Base-by-base conservation (phyloP, 345 rosid species). In the Adansonia digitata region DNA sequence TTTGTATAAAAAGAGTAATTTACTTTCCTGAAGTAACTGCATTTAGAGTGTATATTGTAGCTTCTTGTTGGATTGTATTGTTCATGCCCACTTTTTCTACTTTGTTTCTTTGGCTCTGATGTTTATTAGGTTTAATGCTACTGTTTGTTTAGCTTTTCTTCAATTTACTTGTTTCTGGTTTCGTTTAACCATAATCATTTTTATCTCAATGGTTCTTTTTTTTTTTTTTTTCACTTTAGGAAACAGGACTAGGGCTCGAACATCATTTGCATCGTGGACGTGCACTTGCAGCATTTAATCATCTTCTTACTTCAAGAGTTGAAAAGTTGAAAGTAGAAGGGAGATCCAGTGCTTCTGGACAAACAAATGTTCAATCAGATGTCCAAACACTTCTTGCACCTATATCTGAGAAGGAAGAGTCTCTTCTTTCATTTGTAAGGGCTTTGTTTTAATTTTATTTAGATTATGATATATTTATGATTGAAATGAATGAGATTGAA, bases 261-360 rank as follows among this genome's bases (percentile, higher is more conserved):
- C 97, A 92, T 72, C 90, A 88, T 84, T 86, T 95, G 85, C 92
- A 93, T 84, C 99, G 99, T 74, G 98, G 99, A 60, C 98, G 99
- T 72, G 88, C 98, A 12, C 86, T 95, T 63, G 96, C 99, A 72
- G 98, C 99, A 62, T 95, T 95, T 82, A 90, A 89, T 79, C 87
- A 89, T 75, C 85, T 95, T 81, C 89, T 95, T 71, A 87, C 84
- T 55, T 83, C 78, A 22, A 93, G 98, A 84, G 86, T 86, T 75
- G 88, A 82, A 78, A 86, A 88, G 79, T 81, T 93, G 74, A 93
- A 95, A 75, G 29, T 81, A 71, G 95, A 88, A 84, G 88, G 83
- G 64, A 87, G 75, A 56, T 74, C 96, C 64, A 82, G 80, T 80
- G 72, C 83, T 84, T 75, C 84, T 72, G 93, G 88, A 73, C 92